A percentile compares a stretch with the other conserved stretches of the same genome.
Evolutionary conservation across 1,284 basidiomycete genomes (phyloP).

Genomic region (Limonomyces culmigenus): DNA sequence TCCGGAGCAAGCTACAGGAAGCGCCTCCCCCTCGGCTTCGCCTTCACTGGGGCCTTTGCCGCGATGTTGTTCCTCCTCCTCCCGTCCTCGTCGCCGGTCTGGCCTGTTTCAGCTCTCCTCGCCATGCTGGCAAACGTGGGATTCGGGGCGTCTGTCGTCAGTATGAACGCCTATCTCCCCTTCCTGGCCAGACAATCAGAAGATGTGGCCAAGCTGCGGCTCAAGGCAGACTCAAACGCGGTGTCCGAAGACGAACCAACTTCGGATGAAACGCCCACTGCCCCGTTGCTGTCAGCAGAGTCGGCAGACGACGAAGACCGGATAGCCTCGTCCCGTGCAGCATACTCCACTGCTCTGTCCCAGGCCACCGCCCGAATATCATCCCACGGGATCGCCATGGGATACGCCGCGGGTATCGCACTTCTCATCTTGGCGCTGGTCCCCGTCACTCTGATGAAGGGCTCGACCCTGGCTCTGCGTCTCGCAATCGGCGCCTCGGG

Average conservation of each 20-base stretch:
- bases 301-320: constrained; percentile 5
- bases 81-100: constrained; percentile 48
- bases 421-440: constrained; percentile 56
- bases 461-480: constrained; percentile 58
- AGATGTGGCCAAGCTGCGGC: constrained; percentile 28
- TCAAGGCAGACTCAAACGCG: constrained; percentile 10
- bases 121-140: constrained; percentile 64
- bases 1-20: constrained; percentile 75
- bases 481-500: constrained; percentile 71
- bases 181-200: constrained; percentile 49
- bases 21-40: constrained; percentile 59
- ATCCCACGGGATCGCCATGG: constrained; percentile 67
- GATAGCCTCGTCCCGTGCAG: constrained; percentile 5
- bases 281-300: constrained; percentile 4
- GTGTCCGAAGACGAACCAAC: constrained; percentile 8
- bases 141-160: constrained; percentile 73
- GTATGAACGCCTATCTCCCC: constrained; percentile 82
- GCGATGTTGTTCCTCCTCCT: constrained; percentile 58
- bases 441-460: constrained; percentile 47
- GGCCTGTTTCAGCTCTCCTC: constrained; percentile 45
- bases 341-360: constrained; percentile 41
- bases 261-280: constrained; percentile 7
- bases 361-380: constrained; percentile 65
- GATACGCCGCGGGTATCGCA: constrained; percentile 64
- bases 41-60: constrained; percentile 46